These are phyloP conservation scores for Zygoascus biomembranicola DNA, from an alignment of 805 yeast species.

Conservation along the genomic window DNA sequence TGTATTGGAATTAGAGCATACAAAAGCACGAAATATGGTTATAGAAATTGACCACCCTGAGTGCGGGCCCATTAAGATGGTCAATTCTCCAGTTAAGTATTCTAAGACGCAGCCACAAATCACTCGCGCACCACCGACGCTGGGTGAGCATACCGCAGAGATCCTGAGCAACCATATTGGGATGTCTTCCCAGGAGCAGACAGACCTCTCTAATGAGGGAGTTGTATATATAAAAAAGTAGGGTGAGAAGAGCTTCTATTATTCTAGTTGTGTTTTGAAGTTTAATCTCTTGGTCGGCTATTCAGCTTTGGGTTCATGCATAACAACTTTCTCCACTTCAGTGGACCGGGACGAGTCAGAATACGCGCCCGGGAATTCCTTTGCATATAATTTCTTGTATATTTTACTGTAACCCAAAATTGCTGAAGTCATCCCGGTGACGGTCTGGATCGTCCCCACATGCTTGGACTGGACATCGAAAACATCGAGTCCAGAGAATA, in stretches of 20 bases:
- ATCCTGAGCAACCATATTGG: slow-evolving; percentile 23
- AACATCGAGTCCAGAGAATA: slow-evolving; percentile 23
- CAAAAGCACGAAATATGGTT: slow-evolving; percentile 32
- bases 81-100: slow-evolving; percentile 34
- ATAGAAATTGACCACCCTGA: slow-evolving; percentile 28
- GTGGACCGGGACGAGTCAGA: neutral
- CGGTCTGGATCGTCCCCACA: slow-evolving; percentile 18
- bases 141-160: slow-evolving; percentile 33
- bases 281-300: neutral
- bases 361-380: neutral
- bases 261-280: too few relatives aligned
- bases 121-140: slow-evolving; percentile 30
- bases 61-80: slow-evolving; percentile 30
- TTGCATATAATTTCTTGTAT: slow-evolving; percentile 7
- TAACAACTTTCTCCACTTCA: too few relatives aligned
- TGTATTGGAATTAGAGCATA: slow-evolving; percentile 30
- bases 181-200: slow-evolving; percentile 10
- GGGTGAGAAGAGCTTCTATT: neutral
- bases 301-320: neutral
- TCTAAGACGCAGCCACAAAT: slow-evolving; percentile 29
- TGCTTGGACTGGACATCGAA: slow-evolving; percentile 12
- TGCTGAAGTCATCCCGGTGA: slow-evolving; percentile 21
- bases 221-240: slow-evolving; percentile 9
- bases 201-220: slow-evolving; percentile 13
- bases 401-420: slow-evolving; percentile 18